A percentile compares a stretch with the other conserved stretches of the same genome.
Conservation (phyloP, 2,329 filamentous ascomycete genomes). For the Scopulariopsis brevicaulis region DNA sequence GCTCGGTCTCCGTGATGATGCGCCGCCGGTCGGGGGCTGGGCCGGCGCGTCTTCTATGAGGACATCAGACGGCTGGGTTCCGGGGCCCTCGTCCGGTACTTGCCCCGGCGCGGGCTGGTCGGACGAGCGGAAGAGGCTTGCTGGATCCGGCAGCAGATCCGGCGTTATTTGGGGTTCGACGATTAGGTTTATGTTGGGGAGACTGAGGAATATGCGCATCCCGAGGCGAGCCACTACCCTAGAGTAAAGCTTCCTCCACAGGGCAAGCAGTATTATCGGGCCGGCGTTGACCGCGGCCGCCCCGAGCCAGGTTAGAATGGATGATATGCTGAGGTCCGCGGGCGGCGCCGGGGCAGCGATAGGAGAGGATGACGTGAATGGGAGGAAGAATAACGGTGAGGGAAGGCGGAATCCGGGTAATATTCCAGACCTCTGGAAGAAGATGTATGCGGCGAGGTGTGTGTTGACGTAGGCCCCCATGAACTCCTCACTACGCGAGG, state of each 20-base stretch:
- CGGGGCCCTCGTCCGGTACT: neutral
- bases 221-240: slow-evolving; percentile 12
- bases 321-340: slow-evolving; percentile 21
- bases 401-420: slow-evolving; percentile 30
- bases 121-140: neutral
- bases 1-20: neutral
- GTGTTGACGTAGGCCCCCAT: slow-evolving; percentile 26
- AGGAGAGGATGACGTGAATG: slow-evolving; percentile 39
- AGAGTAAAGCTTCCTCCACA: slow-evolving; percentile 22
- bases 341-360: slow-evolving; percentile 32
- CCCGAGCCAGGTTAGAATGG: slow-evolving; percentile 31
- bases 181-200: slow-evolving; percentile 13
- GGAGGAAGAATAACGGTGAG: slow-evolving; percentile 36
- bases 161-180: neutral
- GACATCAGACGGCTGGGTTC: neutral
- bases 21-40: neutral
- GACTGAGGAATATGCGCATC: slow-evolving; percentile 15
- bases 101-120: neutral
- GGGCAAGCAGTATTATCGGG: slow-evolving; percentile 35
- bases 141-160: neutral
- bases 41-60: neutral
- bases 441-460: slow-evolving; percentile 40
- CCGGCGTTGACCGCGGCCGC: slow-evolving; percentile 26
- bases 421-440: slow-evolving; percentile 39
- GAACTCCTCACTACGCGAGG: neutral